Evolutionary conservation across 2,329 filamentous ascomycete genomes (phyloP).

Genomic region (Hypoxylon sp.): DNA sequence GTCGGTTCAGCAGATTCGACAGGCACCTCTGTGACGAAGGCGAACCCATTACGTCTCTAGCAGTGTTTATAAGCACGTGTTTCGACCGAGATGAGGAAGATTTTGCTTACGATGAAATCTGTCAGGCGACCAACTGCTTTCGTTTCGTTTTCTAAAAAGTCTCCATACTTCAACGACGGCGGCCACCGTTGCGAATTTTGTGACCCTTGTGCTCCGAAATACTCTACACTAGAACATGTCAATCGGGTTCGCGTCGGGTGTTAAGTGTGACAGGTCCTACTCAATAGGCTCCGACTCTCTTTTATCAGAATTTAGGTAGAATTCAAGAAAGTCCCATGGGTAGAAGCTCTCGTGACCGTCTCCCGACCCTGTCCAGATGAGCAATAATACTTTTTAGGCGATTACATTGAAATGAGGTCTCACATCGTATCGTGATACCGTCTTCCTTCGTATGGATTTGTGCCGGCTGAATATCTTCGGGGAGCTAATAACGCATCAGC

Average conservation of each 20-base stretch:
- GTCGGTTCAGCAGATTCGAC: slow-evolving; percentile 77
- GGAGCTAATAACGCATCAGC: slow-evolving; percentile 59
- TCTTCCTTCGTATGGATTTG: slow-evolving; percentile 54
- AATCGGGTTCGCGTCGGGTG: not conserved
- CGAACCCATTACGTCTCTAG: slow-evolving; percentile 80
- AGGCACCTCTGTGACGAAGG: slow-evolving; percentile 80
- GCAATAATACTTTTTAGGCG: slow-evolving; percentile 30
- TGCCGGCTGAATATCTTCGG: slow-evolving; percentile 58
- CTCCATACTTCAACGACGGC: slow-evolving; percentile 72
- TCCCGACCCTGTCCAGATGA: slow-evolving; percentile 68
- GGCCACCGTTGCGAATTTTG: slow-evolving; percentile 59
- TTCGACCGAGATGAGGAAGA: not conserved
- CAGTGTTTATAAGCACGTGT: slow-evolving; percentile 32
- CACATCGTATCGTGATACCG: slow-evolving; percentile 67
- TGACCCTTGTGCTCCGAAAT: slow-evolving; percentile 53
- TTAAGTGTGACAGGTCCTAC: slow-evolving; percentile 45
- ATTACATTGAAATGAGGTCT: slow-evolving; percentile 8
- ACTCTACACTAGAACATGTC: slow-evolving; percentile 39
- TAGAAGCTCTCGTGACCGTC: slow-evolving; percentile 80
- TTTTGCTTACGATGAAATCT: slow-evolving; percentile 68
- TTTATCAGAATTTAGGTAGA: slow-evolving; percentile 58
- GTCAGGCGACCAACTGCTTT: slow-evolving; percentile 73
- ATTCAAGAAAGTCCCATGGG: slow-evolving; percentile 72
- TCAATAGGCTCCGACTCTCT: slow-evolving; percentile 55
- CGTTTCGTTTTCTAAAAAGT: slow-evolving; percentile 71